A percentile compares a stretch with the other conserved stretches of the same genome.
phyloP scores from a whole-genome alignment of 768 basidiomycete species.

The Russula foetens region DNA sequence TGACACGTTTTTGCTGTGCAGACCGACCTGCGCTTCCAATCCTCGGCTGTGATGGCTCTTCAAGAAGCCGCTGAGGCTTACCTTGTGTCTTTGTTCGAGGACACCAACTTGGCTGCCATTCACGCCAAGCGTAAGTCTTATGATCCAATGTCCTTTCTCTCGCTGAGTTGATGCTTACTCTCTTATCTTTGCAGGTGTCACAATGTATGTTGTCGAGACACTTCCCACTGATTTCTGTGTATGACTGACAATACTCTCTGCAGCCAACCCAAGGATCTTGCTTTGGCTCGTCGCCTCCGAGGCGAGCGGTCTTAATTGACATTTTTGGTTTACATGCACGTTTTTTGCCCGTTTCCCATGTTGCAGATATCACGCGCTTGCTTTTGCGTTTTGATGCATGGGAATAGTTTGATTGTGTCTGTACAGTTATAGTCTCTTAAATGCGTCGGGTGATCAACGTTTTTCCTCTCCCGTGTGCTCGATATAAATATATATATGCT shows the following conservation, averaged over 20 bases:
- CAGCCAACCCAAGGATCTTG: conserved; percentile 77
- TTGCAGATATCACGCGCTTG: not conserved
- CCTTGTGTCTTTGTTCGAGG: conserved; percentile 80
- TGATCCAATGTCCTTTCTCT: not conserved
- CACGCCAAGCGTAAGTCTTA: conserved; percentile 59
- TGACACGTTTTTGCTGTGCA: conserved; percentile 24
- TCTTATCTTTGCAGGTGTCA: conserved; percentile 8
- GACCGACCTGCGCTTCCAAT: conserved; percentile 94
- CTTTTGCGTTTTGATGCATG: conserved; percentile 1
- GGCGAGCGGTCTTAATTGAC: conserved; percentile 60
- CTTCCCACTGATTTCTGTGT: not conserved
- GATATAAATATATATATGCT: conserved; percentile 9
- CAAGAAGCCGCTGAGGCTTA: conserved; percentile 91
- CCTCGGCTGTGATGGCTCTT: conserved; percentile 87
- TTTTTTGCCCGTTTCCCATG: not conserved
- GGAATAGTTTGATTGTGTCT: conserved; percentile 7
- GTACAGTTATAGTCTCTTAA: conserved; percentile 13
- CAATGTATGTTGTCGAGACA: conserved; percentile 15
- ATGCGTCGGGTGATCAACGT: conserved; percentile 3
- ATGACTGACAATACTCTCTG: conserved; percentile 21
- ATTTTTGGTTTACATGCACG: not conserved
- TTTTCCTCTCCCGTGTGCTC: not conserved
- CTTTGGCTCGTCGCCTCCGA: conserved; percentile 68
- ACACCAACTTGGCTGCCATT: conserved; percentile 88
- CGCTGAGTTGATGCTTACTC: not conserved